Evolutionary conservation across 306 rosid genomes (phyloP).

Genomic region (Albizia julibrissin): DNA sequence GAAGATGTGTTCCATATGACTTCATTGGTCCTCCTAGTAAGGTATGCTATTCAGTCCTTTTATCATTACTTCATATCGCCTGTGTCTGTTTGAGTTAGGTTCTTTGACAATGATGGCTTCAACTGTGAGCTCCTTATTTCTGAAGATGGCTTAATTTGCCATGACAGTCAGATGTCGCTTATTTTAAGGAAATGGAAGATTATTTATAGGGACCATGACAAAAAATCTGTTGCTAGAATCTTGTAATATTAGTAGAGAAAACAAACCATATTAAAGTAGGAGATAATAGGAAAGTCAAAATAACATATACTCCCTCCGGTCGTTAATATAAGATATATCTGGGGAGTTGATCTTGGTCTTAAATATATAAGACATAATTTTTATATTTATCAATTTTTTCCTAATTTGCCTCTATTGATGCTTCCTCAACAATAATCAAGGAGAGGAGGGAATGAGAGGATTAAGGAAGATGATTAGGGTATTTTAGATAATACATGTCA

Average conservation of each 20-base stretch:
- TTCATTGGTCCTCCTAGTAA: constrained; percentile 96
- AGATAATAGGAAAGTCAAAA: not conserved
- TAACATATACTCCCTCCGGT: not conserved
- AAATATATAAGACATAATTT: too few relatives aligned
- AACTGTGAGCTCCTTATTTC: not conserved
- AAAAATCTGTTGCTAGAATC: not conserved
- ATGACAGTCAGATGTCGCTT: not conserved
- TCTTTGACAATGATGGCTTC: not conserved
- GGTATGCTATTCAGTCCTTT: constrained; percentile 44
- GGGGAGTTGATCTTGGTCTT: too few relatives aligned
- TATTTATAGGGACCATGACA: not conserved
- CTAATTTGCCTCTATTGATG: too few relatives aligned
- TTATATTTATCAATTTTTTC: too few relatives aligned
- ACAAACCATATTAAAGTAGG: not conserved
- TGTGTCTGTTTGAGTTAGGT: not conserved
- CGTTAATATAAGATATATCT: too few relatives aligned
- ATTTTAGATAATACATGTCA: too few relatives aligned
- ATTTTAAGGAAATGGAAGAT: not conserved
- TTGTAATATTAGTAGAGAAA: not conserved
- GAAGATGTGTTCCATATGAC: constrained; percentile 90
- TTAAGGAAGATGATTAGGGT: too few relatives aligned
- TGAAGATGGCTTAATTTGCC: not conserved
- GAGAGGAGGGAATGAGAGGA: too few relatives aligned
- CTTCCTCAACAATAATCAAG: too few relatives aligned
- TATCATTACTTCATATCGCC: not conserved